Base-by-base conservation (phyloP, 371 early-diverging fungal species). In the Mortierella sp. region DNA sequence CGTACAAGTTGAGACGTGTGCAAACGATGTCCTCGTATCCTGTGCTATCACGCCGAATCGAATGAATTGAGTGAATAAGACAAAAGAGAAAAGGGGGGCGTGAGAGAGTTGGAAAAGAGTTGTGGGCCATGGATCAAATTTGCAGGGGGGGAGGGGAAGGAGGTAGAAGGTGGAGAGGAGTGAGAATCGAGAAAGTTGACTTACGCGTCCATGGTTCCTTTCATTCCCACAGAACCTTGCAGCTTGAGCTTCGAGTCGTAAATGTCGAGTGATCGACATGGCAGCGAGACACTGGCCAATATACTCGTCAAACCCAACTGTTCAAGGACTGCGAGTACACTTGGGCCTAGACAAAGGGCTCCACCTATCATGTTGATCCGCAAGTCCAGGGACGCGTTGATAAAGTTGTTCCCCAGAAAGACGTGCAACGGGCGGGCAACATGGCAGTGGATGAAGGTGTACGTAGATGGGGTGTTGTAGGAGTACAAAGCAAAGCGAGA, bases 11-110 rank as follows among this genome's bases (percentile, higher is more conserved):
- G 10, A 43, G 9, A 6, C 64, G 47, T 19, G 64, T 42, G 30
- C 64, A 63, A 3, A 63, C 14, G 14, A 55, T 38, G 16, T 39
- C 41, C 18, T 63, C 64, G 54, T 63, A 63, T 26, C 56, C 64
- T n/a, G 49, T 55, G 46, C 64, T 63, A 27, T 1, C 26, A 13
- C n/a, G n/a, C n/a, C n/a, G n/a, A n/a, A n/a, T n/a, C n/a, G 28
- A 8, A 19, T 39, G 26, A 19, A 51, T n/a, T 16, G 39, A 6
- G 23, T 8, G 24, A 2, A n/a, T n/a, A 0, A 26, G n/a, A 28
- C 42, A 51, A 41, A 42, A 18, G 6, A 45, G 28, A 14, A 48
- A 24, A 48, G 48, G 18, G 9, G 46, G 27, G 3, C 3, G 9
- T 39, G 38, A 6, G 28, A 0, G 19, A 23, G 21, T 4, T 34